These are phyloP conservation scores for Rhizopus delemar DNA, from an alignment of 371 early-diverging fungal species.

Conservation along the genomic window DNA sequence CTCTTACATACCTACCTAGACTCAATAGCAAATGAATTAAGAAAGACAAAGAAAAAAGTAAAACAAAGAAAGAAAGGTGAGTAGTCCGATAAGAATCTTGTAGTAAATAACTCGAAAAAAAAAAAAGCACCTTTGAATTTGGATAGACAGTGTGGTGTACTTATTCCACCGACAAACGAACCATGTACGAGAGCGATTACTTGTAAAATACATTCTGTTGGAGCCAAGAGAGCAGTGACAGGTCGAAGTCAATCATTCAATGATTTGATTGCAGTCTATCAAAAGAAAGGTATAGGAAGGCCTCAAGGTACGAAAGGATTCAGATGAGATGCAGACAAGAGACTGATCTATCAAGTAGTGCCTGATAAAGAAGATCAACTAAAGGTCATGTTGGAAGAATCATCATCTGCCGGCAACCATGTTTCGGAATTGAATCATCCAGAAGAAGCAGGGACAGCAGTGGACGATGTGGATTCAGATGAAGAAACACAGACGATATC, in stretches of 20 bases:
- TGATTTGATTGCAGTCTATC: slow-evolving; percentile 66
- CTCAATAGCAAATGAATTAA: neutral
- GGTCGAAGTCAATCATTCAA: slow-evolving; percentile 80
- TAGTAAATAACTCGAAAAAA: neutral
- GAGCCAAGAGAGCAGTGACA: slow-evolving; percentile 74
- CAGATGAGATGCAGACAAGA: neutral
- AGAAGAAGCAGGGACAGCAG: slow-evolving; percentile 12
- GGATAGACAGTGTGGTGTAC: slow-evolving; percentile 82
- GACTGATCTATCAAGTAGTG: neutral
- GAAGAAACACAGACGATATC: slow-evolving; percentile 66
- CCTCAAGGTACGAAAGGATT: slow-evolving; percentile 53
- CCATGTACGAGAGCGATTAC: slow-evolving; percentile 81
- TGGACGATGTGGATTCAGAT: slow-evolving; percentile 55
- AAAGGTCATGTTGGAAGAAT: neutral
- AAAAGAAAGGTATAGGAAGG: slow-evolving; percentile 61
- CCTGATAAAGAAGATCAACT: slow-evolving; percentile 4
- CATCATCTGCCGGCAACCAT: neutral
- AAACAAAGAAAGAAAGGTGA: slow-evolving; percentile 2
- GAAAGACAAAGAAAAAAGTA: neutral
- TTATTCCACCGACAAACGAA: slow-evolving; percentile 53
- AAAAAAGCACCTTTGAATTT: slow-evolving; percentile 67
- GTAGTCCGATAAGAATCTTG: neutral
- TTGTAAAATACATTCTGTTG: slow-evolving; percentile 86
- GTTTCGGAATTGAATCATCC: neutral
- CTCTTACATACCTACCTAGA: neutral